Base-by-base conservation (phyloP, 2,329 filamentous ascomycete species). In the Dothiorella sarmentorum region DNA sequence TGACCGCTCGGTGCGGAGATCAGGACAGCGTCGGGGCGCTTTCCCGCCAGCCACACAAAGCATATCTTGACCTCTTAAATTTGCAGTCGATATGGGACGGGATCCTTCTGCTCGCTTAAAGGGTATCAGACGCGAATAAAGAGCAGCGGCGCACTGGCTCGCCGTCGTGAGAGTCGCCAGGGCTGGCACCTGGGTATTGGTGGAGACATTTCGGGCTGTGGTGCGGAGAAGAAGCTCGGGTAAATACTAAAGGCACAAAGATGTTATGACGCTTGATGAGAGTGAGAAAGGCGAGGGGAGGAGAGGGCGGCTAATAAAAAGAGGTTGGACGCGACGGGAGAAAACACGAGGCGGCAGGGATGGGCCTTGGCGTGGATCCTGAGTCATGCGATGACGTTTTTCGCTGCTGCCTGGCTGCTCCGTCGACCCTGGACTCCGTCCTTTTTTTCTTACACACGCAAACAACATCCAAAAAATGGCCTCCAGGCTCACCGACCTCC, bases 401-500 rank as follows among this genome's bases (percentile, higher is more conserved):
- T 38, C 47, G 31, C 31, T 7, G 31, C 31, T 37, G 45, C 47
- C 38, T 44, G 17, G 10, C 38, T 42, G 18, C 17, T 13, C 17
- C 22, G 11, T 29, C 9, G 15, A 26, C 20, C 22, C 15, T 13
- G 20, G 18, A 37, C 47, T 37, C 29, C n/a, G n/a, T n/a, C n/a
- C n/a, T n/a, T n/a, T n/a, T n/a, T n/a, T n/a, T n/a, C n/a, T n/a
- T n/a, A n/a, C n/a, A n/a, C n/a, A n/a, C n/a, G n/a, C n/a, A n/a
- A 35, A 35, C 45, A 35, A 17, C 29, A 10, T 20, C 29, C 11
- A 49, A 18, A 38, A 33, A 26, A 33, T 44, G 38, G 7, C 55
- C 17, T 24, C 43, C 4, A 27, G 24, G 35, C 43, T 58, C 13
- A 20, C 29, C 20, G 56, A 52, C 29, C 66, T 76, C 0, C 74